Percentiles rank a stretch among this genome's conserved stretches.
Evolutionary conservation across 176 grass and related monocot genomes (phyloP).

Genomic region (Oryza coarctata): DNA sequence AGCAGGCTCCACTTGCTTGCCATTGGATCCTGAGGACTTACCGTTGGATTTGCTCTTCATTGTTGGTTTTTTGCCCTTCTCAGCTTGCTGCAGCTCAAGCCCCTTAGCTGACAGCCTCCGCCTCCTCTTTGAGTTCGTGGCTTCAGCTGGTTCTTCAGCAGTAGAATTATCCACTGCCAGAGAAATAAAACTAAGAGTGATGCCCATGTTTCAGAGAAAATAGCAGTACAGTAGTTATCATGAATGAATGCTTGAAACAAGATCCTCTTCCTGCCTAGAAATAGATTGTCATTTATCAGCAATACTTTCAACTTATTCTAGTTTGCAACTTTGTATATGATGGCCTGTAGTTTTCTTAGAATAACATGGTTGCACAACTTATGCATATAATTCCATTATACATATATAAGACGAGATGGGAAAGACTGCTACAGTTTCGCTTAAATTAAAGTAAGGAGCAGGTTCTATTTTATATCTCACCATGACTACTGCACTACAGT

Average conservation of each 20-base stretch:
- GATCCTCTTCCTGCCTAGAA: background rate
- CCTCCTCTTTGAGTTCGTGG: conserved; percentile 61
- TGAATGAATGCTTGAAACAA: conserved; percentile 4
- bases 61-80: conserved; percentile 67
- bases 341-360: conserved; percentile 1
- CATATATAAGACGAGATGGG: background rate
- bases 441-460: background rate
- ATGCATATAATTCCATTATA: background rate
- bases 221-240: background rate
- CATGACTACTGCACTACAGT: background rate
- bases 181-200: conserved; percentile 38
- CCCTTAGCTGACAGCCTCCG: conserved; percentile 84
- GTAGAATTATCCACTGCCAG: conserved; percentile 66
- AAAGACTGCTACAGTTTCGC: background rate
- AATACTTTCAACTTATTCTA: conserved; percentile 9
- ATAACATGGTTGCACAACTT: background rate
- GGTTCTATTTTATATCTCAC: background rate
- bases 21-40: conserved; percentile 56
- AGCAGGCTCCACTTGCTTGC: conserved; percentile 48
- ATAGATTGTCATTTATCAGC: background rate
- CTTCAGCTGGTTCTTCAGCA: conserved; percentile 61
- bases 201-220: background rate
- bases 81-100: conserved; percentile 82
- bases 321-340: background rate
- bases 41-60: conserved; percentile 54